Evolutionary conservation across 306 rosid species (phyloP).

Genomic region (Medicago lupulina): DNA sequence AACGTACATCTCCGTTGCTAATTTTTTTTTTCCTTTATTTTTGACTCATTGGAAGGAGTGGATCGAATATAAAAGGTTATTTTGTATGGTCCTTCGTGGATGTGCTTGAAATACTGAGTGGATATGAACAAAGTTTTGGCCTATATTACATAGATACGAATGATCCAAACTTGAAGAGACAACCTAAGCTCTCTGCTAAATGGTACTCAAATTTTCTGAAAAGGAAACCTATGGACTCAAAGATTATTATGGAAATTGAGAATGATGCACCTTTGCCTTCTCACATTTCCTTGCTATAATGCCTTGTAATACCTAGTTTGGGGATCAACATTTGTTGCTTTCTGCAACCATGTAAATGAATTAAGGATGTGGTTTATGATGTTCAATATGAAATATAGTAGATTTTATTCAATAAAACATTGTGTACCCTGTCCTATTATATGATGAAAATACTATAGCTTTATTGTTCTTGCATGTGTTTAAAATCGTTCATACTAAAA

Average conservation of each 20-base stretch:
- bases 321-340: no score
- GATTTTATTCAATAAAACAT: no score
- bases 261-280: conserved; percentile 21
- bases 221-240: conserved; percentile 16
- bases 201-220: conserved; percentile 71
- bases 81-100: conserved; percentile 75
- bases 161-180: conserved; percentile 58
- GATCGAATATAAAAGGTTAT: conserved; percentile 65
- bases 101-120: conserved; percentile 51
- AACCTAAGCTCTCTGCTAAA: conserved; percentile 60
- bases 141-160: conserved; percentile 54
- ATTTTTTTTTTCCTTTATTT: background rate
- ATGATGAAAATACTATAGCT: no score
- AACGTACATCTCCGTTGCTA: background rate
- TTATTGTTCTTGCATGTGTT: no score
- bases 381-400: no score
- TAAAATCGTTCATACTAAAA: no score
- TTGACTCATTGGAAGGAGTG: conserved; percentile 50
- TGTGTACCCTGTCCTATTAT: no score
- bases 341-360: no score
- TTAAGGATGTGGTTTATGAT: no score
- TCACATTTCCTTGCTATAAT: background rate
- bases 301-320: no score
- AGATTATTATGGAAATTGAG: conserved; percentile 23
- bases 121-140: conserved; percentile 56